These are phyloP conservation scores for Epichloe coenophiala DNA, from an alignment of 2,329 filamentous ascomycete species.

Conservation along the genomic window DNA sequence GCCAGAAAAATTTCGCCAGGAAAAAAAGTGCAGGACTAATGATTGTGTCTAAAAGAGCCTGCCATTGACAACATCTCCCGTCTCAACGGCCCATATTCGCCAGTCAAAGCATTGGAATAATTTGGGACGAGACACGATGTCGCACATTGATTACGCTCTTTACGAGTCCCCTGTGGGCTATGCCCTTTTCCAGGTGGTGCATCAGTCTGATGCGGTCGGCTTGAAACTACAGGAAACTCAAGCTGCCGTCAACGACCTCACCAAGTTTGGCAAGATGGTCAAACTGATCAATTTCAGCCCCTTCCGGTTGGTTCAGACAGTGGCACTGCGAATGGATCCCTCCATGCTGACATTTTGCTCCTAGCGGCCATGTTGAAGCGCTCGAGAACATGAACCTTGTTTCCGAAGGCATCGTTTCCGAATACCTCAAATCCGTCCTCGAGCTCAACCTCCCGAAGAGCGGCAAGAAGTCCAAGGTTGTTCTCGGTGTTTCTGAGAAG, in stretches of 20 bases:
- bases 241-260: constrained; percentile 68
- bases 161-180: constrained; percentile 94
- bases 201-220: constrained; percentile 83
- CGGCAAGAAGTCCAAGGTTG: constrained; percentile 88
- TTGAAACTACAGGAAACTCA: constrained; percentile 90
- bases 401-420: constrained; percentile 85
- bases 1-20: constrained; percentile 11
- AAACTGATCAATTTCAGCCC: constrained; percentile 86
- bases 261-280: constrained; percentile 95
- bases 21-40: constrained; percentile 1
- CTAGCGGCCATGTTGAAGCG: constrained; percentile 53
- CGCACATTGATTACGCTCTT: constrained; percentile 70
- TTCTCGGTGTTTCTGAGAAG: constrained; percentile 81
- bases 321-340: neutral
- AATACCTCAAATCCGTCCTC: constrained; percentile 80
- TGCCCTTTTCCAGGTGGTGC: constrained; percentile 84
- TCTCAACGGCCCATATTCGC: constrained; percentile 11
- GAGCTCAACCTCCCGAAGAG: constrained; percentile 88
- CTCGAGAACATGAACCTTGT: constrained; percentile 91
- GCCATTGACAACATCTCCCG: neutral
- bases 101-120: constrained; percentile 4
- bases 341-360: constrained; percentile 9
- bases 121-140: constrained; percentile 36
- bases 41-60: too few relatives aligned
- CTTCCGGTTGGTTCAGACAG: constrained; percentile 56